phyloP scores from a whole-genome alignment of 441 rosid species.

The Arabidopsis hybrid region DNA sequence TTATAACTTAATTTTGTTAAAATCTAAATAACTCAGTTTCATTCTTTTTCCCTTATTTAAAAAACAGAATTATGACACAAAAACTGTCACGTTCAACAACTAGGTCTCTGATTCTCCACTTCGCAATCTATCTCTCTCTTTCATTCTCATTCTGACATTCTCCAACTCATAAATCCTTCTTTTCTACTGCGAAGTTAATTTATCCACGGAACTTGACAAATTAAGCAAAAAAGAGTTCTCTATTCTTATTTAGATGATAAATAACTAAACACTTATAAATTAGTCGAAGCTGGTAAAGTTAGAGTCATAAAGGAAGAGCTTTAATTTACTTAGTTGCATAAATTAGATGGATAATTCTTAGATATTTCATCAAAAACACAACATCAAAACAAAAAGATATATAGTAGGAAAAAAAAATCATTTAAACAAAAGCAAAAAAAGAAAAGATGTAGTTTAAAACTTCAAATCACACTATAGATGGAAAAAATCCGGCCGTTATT shows the following conservation, averaged over 20 bases:
- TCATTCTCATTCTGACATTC: conserved; percentile 4
- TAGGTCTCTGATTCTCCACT: conserved; percentile 40
- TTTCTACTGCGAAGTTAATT: background rate
- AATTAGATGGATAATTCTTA: background rate
- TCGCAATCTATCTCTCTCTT: conserved; percentile 18
- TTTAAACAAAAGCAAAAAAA: background rate
- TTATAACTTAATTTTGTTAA: conserved; percentile 22
- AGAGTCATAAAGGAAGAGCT: background rate
- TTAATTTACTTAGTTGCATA: background rate
- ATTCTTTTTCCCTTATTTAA: conserved; percentile 5
- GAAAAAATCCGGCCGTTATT: background rate
- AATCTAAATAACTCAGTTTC: conserved; percentile 24
- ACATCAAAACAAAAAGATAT: background rate
- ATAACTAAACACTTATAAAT: background rate
- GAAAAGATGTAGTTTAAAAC: no score
- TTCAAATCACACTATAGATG: background rate
- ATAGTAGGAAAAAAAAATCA: background rate
- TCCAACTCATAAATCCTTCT: conserved; percentile 21
- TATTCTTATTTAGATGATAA: background rate
- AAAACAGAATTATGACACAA: conserved; percentile 22
- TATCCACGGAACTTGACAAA: conserved; percentile 26
- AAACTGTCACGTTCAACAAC: conserved; percentile 48
- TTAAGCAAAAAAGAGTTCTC: background rate
- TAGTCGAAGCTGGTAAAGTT: background rate
- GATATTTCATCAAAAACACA: background rate